A percentile compares a stretch with the other conserved stretches of the same genome.
Evolutionary conservation across 345 rosid genomes (phyloP).

Genomic region (Raphanus sativus): DNA sequence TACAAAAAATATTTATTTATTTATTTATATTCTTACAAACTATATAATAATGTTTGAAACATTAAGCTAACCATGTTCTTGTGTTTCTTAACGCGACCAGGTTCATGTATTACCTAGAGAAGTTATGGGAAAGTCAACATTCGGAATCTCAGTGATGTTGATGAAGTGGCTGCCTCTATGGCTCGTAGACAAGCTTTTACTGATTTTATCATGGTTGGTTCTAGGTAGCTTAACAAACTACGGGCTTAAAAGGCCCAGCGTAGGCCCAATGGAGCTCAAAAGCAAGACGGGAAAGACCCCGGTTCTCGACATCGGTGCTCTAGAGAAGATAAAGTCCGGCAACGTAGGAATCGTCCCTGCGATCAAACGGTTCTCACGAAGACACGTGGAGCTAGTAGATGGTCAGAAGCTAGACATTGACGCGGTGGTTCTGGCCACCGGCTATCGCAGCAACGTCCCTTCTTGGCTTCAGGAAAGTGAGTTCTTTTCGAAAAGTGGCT

Average conservation of each 20-base stretch:
- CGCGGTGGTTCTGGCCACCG: slow-evolving; percentile 70
- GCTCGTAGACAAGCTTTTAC: slow-evolving; percentile 65
- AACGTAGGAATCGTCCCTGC: slow-evolving; percentile 62
- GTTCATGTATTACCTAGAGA: slow-evolving; percentile 70
- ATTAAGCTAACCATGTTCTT: slow-evolving; percentile 13
- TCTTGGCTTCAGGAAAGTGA: slow-evolving; percentile 82
- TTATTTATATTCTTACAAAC: neutral
- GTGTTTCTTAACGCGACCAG: slow-evolving; percentile 33
- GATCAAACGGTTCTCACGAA: slow-evolving; percentile 52
- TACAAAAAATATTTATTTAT: neutral
- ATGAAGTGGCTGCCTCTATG: slow-evolving; percentile 77
- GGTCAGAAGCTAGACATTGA: slow-evolving; percentile 60
- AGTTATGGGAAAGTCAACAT: slow-evolving; percentile 57
- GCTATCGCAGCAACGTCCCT: slow-evolving; percentile 72
- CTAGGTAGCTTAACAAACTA: slow-evolving; percentile 55
- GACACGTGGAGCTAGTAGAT: slow-evolving; percentile 61
- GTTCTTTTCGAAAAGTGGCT: slow-evolving; percentile 69
- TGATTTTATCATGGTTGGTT: slow-evolving; percentile 55
- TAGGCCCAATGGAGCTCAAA: slow-evolving; percentile 73
- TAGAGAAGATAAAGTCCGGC: slow-evolving; percentile 68
- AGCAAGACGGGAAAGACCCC: slow-evolving; percentile 65
- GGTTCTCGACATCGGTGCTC: slow-evolving; percentile 75
- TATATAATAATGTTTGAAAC: neutral
- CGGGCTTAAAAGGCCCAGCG: slow-evolving; percentile 63
- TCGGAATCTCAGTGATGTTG: slow-evolving; percentile 52